These are phyloP conservation scores for Chlorella sp. DNA, from an alignment of 139 green algal species.

Conservation along the genomic window DNA sequence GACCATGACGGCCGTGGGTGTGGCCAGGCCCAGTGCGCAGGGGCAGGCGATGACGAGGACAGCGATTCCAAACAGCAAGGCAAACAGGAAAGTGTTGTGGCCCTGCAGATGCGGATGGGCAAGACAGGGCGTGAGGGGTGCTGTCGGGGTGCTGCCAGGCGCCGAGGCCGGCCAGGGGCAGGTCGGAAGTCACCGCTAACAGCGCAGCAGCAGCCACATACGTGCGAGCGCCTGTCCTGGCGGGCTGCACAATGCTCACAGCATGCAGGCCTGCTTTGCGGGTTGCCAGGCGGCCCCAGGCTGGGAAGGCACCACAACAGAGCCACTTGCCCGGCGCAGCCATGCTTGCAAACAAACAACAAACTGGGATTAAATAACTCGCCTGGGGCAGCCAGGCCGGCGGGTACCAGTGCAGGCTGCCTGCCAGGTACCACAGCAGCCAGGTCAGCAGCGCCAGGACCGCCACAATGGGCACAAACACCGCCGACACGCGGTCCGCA, in stretches of 20 bases:
- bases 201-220: no score
- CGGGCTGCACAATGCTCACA: no score
- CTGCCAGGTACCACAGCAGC: slow-evolving; percentile 78
- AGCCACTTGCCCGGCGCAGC: no score
- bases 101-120: slow-evolving; percentile 45
- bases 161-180: no score
- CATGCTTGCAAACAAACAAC: background rate
- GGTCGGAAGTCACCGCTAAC: no score
- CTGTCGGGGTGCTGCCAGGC: background rate
- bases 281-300: no score
- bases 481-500: slow-evolving; percentile 82
- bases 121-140: background rate
- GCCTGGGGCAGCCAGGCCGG: slow-evolving; percentile 77
- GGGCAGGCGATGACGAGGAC: slow-evolving; percentile 99
- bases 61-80: slow-evolving; percentile 93
- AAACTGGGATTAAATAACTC: background rate
- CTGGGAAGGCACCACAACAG: no score
- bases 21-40: slow-evolving; percentile 96
- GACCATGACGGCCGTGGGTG: slow-evolving; percentile 98
- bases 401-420: slow-evolving; percentile 51
- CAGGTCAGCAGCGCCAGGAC: slow-evolving; percentile 79
- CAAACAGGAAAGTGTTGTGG: slow-evolving; percentile 88
- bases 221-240: no score
- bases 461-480: slow-evolving; percentile 94
- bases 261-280: no score